These are phyloP conservation scores for Lonicera japonica DNA, from an alignment of 129 eudicot species.

Conservation along the genomic window DNA sequence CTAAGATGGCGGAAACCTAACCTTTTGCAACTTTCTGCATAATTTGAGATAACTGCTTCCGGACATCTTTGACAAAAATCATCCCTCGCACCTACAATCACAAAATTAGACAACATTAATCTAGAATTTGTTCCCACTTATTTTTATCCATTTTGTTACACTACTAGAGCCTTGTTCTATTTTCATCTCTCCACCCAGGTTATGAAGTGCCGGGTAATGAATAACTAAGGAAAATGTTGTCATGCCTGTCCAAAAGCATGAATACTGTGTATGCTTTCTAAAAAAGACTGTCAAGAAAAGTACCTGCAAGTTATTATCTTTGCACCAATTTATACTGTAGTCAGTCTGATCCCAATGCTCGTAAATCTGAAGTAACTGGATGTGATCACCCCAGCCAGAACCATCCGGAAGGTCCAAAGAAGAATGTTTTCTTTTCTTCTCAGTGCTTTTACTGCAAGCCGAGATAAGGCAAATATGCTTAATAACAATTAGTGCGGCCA, in stretches of 20 bases:
- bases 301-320: slow-evolving; percentile 85
- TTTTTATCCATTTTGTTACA: not conserved
- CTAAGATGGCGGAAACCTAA: slow-evolving; percentile 21
- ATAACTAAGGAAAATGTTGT: not conserved
- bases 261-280: not conserved
- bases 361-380: slow-evolving; percentile 82
- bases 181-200: not conserved
- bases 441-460: slow-evolving; percentile 53
- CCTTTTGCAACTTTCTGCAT: slow-evolving; percentile 92
- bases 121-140: not conserved
- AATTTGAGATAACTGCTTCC: slow-evolving; percentile 81
- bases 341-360: slow-evolving; percentile 81
- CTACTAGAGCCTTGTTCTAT: not conserved
- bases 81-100: slow-evolving; percentile 73
- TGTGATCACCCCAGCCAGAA: slow-evolving; percentile 91
- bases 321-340: slow-evolving; percentile 76
- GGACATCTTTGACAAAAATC: slow-evolving; percentile 83
- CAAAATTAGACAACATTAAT: slow-evolving; percentile 6
- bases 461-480: not conserved
- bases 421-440: slow-evolving; percentile 75
- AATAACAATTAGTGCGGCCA: not conserved
- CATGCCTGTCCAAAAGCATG: not conserved
- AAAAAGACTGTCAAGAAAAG: not conserved
- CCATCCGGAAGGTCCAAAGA: slow-evolving; percentile 86
- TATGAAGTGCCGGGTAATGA: not conserved